Conservation (phyloP, 2,329 filamentous ascomycete genomes). For the Neonectria magnoliae region DNA sequence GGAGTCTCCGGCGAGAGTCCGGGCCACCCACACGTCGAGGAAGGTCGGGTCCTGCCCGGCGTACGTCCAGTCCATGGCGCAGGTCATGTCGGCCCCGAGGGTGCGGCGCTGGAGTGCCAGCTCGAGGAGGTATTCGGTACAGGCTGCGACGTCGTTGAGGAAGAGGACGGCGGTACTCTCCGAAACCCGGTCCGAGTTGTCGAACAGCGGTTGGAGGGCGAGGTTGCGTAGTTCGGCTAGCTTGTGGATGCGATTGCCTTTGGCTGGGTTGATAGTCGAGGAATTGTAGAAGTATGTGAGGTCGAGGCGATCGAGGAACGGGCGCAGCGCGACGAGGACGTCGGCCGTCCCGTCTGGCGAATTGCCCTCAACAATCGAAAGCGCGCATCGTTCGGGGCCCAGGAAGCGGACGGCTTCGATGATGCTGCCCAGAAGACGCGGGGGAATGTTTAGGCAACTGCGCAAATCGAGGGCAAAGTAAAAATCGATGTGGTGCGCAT, state of each 20-base stretch:
- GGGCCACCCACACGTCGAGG: conserved; percentile 67
- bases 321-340: conserved; percentile 55
- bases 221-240: conserved; percentile 64
- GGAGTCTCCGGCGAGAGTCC: conserved; percentile 61
- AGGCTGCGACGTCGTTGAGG: conserved; percentile 64
- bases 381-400: conserved; percentile 59
- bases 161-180: conserved; percentile 59
- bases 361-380: conserved; percentile 66
- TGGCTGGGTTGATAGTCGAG: conserved; percentile 55
- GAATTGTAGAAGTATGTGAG: conserved; percentile 54
- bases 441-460: conserved; percentile 56
- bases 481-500: conserved; percentile 44
- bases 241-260: conserved; percentile 55
- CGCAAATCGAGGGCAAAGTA: conserved; percentile 65
- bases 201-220: conserved; percentile 58
- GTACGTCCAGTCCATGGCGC: conserved; percentile 68
- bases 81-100: conserved; percentile 65
- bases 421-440: conserved; percentile 62
- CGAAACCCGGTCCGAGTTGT: conserved; percentile 38
- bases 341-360: conserved; percentile 65
- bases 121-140: conserved; percentile 67
- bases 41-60: conserved; percentile 57
- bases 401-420: conserved; percentile 61
- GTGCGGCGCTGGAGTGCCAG: conserved; percentile 58
- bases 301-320: conserved; percentile 51